Evolutionary conservation across 257 asterid genomes (phyloP).

Genomic region (Thymus mandschuricus): DNA sequence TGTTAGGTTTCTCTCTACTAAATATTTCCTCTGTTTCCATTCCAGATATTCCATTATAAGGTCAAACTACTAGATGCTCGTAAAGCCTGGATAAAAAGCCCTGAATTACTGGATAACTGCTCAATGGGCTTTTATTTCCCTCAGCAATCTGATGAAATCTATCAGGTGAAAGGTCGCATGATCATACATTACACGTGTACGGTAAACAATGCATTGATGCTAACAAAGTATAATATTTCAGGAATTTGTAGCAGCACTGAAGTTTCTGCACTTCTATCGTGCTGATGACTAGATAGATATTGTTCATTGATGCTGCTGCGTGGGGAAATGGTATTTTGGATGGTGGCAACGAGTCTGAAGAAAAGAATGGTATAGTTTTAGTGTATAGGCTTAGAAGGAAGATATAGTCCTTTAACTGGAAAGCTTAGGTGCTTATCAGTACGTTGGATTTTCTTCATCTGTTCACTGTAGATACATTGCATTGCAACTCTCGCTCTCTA

Average conservation of each 20-base stretch:
- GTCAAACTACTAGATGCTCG: conserved; percentile 76
- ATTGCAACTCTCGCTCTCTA: background rate
- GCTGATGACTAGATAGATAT: conserved; percentile 42
- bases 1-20: background rate
- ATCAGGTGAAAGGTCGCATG: conserved; percentile 43
- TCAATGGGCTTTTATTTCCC: conserved; percentile 78
- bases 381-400: conserved; percentile 24
- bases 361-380: conserved; percentile 12
- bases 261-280: conserved; percentile 71
- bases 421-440: background rate
- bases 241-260: conserved; percentile 64
- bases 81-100: conserved; percentile 85
- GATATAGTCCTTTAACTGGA: background rate
- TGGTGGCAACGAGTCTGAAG: conserved; percentile 30
- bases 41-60: conserved; percentile 72
- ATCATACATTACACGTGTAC: background rate
- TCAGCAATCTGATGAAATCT: conserved; percentile 41
- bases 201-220: background rate
- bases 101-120: conserved; percentile 74
- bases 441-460: conserved; percentile 21
- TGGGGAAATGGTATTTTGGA: conserved; percentile 29
- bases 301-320: conserved; percentile 25
- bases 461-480: conserved; percentile 18
- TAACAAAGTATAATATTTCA: conserved; percentile 33
- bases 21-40: background rate